These are phyloP conservation scores for Saccharomycopsis javanensis DNA, from an alignment of 805 yeast genomes.

Conservation along the genomic window DNA sequence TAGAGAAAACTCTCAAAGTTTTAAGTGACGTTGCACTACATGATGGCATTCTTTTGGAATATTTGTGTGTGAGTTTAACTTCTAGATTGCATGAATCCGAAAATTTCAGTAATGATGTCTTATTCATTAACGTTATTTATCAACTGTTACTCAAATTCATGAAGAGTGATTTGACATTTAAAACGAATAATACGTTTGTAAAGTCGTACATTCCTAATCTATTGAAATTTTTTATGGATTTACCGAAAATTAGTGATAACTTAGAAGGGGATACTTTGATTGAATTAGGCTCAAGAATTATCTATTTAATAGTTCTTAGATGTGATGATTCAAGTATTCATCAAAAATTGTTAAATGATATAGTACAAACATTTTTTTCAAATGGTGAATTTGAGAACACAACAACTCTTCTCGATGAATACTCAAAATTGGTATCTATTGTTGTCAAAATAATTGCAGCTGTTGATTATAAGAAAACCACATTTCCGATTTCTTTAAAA, in stretches of 20 bases:
- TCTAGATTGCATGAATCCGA: constrained; percentile 23
- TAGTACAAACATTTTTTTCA: constrained; percentile 29
- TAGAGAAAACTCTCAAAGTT: constrained; percentile 14
- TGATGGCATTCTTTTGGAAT: constrained; percentile 29
- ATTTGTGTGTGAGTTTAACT: constrained; percentile 30
- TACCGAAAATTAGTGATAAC: background rate
- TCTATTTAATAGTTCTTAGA: constrained; percentile 29
- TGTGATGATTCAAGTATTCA: constrained; percentile 27
- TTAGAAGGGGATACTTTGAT: constrained; percentile 18
- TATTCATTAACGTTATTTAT: constrained; percentile 13
- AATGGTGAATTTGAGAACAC: background rate
- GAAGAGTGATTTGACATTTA: constrained; percentile 2
- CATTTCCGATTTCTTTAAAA: background rate
- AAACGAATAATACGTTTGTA: constrained; percentile 28
- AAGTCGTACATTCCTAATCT: constrained; percentile 35
- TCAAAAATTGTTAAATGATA: constrained; percentile 34
- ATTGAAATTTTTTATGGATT: constrained; percentile 21
- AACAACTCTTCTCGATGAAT: constrained; percentile 18
- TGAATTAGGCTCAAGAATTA: constrained; percentile 26
- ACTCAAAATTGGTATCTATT: constrained; percentile 27
- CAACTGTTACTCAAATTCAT: constrained; percentile 9
- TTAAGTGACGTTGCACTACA: constrained; percentile 28
- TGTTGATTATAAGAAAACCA: constrained; percentile 29
- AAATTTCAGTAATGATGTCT: background rate
- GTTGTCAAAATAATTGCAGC: constrained; percentile 42